Conservation (phyloP, 106 monocot species). For the Ottelia alismoides region DNA sequence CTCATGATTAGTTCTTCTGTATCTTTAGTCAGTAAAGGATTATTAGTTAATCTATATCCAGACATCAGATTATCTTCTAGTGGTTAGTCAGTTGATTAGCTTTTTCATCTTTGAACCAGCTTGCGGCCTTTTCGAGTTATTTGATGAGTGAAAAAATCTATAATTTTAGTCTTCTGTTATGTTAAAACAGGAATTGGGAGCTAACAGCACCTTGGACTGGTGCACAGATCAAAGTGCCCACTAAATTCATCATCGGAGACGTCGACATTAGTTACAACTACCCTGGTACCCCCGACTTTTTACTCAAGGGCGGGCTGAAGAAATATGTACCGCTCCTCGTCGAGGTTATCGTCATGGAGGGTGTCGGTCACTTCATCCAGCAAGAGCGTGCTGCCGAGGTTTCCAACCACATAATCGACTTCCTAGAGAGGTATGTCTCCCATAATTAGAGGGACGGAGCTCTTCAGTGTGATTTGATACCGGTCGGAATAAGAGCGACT, state of each 20-base stretch:
- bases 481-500: too few species aligned
- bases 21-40: too few species aligned
- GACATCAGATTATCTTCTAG: too few species aligned
- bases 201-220: slow-evolving; percentile 5
- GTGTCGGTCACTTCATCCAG: slow-evolving; percentile 4
- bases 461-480: too few species aligned
- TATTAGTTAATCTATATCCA: too few species aligned
- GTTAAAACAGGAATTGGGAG: slow-evolving; percentile 18
- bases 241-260: slow-evolving; percentile 8
- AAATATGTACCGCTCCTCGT: slow-evolving; percentile 4
- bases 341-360: slow-evolving; percentile 8
- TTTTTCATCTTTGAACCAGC: too few species aligned
- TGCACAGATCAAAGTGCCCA: slow-evolving; percentile 6
- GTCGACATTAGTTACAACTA: background rate
- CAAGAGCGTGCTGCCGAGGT: background rate
- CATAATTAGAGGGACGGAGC: too few species aligned
- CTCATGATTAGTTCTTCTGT: too few species aligned
- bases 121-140: too few species aligned
- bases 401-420: slow-evolving; percentile 5
- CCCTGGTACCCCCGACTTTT: slow-evolving; percentile 4
- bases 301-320: slow-evolving; percentile 9
- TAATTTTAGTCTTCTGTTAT: too few species aligned
- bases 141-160: too few species aligned
- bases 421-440: slow-evolving; percentile 2
- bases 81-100: too few species aligned